phyloP scores from a whole-genome alignment of 1,284 basidiomycete species.

The Lentinus polychrous region DNA sequence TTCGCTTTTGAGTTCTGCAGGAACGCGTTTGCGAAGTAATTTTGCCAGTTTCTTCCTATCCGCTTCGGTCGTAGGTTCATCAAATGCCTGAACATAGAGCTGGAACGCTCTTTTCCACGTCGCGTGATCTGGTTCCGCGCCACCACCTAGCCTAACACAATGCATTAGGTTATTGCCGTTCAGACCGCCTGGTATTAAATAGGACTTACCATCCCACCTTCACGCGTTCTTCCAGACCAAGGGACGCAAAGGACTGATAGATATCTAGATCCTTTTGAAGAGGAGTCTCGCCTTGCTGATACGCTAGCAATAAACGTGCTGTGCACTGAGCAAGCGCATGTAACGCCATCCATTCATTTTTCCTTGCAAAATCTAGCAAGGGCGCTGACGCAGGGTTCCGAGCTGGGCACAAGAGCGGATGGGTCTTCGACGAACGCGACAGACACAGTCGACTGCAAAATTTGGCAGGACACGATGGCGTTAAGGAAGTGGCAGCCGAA shows the following conservation, averaged over 20 bases:
- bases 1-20: slow-evolving; percentile 42
- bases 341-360: slow-evolving; percentile 66
- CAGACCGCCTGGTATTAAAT: background rate
- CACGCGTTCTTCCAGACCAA: slow-evolving; percentile 62
- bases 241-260: slow-evolving; percentile 45
- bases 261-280: slow-evolving; percentile 44
- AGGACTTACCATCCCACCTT: slow-evolving; percentile 41
- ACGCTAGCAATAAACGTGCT: slow-evolving; percentile 53
- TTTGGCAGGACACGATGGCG: slow-evolving; percentile 45
- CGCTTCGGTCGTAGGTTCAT: slow-evolving; percentile 36
- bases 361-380: slow-evolving; percentile 54
- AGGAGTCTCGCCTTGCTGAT: slow-evolving; percentile 35
- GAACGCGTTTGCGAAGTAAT: slow-evolving; percentile 51
- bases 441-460: slow-evolving; percentile 81
- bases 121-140: slow-evolving; percentile 46
- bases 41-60: slow-evolving; percentile 53
- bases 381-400: slow-evolving; percentile 64
- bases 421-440: slow-evolving; percentile 50
- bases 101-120: slow-evolving; percentile 59
- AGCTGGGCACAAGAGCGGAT: slow-evolving; percentile 68
- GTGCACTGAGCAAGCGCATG: slow-evolving; percentile 65
- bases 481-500: slow-evolving; percentile 27
- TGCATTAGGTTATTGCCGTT: background rate
- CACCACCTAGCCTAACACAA: slow-evolving; percentile 14
- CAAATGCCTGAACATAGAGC: slow-evolving; percentile 53